phyloP scores from a whole-genome alignment of 2,329 filamentous ascomycete species.

The Stromatinia cepivora region DNA sequence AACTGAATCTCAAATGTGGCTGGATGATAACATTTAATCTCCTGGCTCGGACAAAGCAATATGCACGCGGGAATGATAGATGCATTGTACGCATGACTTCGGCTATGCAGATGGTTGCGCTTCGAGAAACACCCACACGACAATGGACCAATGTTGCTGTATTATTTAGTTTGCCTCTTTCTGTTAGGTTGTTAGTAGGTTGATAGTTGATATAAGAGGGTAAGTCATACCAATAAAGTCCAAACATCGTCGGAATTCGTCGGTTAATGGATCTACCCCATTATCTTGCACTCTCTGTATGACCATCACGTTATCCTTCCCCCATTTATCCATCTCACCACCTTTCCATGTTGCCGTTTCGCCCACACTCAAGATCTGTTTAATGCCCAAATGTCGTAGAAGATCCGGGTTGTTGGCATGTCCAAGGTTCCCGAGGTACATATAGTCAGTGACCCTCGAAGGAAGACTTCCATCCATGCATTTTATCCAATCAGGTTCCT shows the following conservation, averaged over 20 bases:
- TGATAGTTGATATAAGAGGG: background rate
- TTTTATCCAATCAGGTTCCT: conserved; percentile 77
- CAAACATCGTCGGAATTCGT: conserved; percentile 82
- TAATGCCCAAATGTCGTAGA: conserved; percentile 76
- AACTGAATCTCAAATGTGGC: conserved; percentile 90
- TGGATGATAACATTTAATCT: conserved; percentile 97
- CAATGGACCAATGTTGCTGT: conserved; percentile 93
- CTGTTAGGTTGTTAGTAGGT: conserved; percentile 48
- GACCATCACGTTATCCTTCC: conserved; percentile 72
- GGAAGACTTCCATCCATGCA: conserved; percentile 88
- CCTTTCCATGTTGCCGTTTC: conserved; percentile 82
- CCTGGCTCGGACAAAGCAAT: conserved; percentile 92
- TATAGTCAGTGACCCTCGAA: conserved; percentile 84
- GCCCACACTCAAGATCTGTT: conserved; percentile 86
- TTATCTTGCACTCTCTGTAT: conserved; percentile 93
- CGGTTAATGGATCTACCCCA: conserved; percentile 86
- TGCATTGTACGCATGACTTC: conserved; percentile 86
- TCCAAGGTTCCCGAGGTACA: conserved; percentile 91
- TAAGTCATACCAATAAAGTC: conserved; percentile 80
- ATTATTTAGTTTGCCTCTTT: conserved; percentile 72
- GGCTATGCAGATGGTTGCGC: conserved; percentile 97
- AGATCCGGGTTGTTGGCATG: conserved; percentile 94
- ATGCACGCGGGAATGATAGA: conserved; percentile 86
- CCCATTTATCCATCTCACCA: conserved; percentile 70
- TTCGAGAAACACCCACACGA: conserved; percentile 90